Conservation (phyloP, 106 monocot genomes). For the Acorus gramineus region DNA sequence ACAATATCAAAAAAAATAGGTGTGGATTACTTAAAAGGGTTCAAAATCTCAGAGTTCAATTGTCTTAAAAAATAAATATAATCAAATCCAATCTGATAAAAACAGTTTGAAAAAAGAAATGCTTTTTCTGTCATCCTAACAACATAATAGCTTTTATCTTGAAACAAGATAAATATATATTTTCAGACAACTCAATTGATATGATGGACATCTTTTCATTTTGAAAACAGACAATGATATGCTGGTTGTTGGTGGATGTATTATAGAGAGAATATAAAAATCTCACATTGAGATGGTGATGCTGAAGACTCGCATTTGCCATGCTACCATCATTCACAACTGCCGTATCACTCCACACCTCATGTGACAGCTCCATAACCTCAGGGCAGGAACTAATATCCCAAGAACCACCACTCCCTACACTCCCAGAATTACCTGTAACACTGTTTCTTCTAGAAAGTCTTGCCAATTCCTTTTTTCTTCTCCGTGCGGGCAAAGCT, state of each 20-base stretch:
- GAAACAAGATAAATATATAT: no score
- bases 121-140: no score
- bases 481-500: slow-evolving; percentile 28
- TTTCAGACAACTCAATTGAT: no score
- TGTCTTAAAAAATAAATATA: no score
- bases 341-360: slow-evolving; percentile 18
- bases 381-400: slow-evolving; percentile 32
- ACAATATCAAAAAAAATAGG: slow-evolving; percentile 5
- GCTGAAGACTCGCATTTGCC: slow-evolving; percentile 9
- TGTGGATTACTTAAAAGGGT: no score
- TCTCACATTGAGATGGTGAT: slow-evolving; percentile 33
- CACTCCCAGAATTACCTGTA: slow-evolving; percentile 26
- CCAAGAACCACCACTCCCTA: slow-evolving; percentile 10
- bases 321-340: slow-evolving; percentile 13
- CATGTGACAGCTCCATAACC: slow-evolving; percentile 15
- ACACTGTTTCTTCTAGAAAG: slow-evolving; percentile 19
- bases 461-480: slow-evolving; percentile 50
- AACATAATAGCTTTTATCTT: no score
- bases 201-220: no score
- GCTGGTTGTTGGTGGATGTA: no score
- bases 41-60: no score
- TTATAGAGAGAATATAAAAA: background rate
- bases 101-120: no score
- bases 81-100: no score
- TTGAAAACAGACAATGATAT: no score